Percentiles rank a stretch among this genome's conserved stretches.
phyloP scores from a whole-genome alignment of 805 yeast genomes.

The Candida odintsovae region DNA sequence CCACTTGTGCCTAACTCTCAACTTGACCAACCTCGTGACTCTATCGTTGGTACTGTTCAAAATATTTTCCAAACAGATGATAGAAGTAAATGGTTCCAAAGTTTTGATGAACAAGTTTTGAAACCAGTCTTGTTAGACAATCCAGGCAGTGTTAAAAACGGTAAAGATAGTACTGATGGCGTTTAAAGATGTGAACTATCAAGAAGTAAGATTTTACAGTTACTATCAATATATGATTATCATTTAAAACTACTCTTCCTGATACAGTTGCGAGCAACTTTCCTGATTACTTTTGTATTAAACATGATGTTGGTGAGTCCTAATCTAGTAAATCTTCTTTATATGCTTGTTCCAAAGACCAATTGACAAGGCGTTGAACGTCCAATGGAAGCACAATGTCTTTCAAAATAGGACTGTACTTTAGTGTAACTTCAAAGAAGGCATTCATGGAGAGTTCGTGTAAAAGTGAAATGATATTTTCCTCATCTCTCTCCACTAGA shows the following conservation, averaged over 20 bases:
- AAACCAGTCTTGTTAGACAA: slow-evolving; percentile 85
- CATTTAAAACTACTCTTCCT: too few relatives aligned
- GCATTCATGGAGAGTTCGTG: slow-evolving; percentile 62
- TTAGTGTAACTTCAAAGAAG: slow-evolving; percentile 58
- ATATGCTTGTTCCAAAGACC: slow-evolving; percentile 63
- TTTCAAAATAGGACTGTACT: slow-evolving; percentile 56
- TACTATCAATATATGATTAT: not conserved
- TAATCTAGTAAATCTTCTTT: slow-evolving; percentile 34
- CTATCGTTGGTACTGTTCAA: slow-evolving; percentile 20
- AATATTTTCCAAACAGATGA: slow-evolving; percentile 50
- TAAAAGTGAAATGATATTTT: slow-evolving; percentile 45
- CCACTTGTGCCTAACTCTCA: slow-evolving; percentile 16
- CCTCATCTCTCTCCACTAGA: slow-evolving; percentile 18
- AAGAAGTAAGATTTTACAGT: not conserved
- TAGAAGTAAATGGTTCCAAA: slow-evolving; percentile 86
- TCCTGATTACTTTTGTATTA: not conserved
- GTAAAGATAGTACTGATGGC: slow-evolving; percentile 9
- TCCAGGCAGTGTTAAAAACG: slow-evolving; percentile 12
- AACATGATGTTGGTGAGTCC: slow-evolving; percentile 4
- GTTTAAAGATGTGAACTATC: not conserved
- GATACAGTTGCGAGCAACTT: not conserved
- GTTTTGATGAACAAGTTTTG: slow-evolving; percentile 87
- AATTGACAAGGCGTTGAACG: slow-evolving; percentile 62
- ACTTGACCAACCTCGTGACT: slow-evolving; percentile 2
- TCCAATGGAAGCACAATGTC: slow-evolving; percentile 59